Evolutionary conservation across 169 alveolate species (phyloP), one percentile per base, ranked within the genome.

Genomic region (Pseudocohnilembus persalinus): DNA sequence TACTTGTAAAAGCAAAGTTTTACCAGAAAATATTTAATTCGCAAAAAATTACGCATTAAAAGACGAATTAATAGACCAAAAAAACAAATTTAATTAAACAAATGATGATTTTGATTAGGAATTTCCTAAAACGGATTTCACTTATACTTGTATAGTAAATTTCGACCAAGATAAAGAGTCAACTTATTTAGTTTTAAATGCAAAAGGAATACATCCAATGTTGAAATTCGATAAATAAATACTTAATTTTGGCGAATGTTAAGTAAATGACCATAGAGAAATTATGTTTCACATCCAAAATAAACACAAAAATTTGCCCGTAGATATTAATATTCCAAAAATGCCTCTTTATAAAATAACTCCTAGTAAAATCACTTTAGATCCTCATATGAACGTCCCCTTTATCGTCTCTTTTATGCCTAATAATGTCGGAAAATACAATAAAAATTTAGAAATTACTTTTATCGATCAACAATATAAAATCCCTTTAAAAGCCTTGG

Each of bases 221-320:
- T 93, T 29, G 91, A 93, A 74, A 78, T 95, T 20, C 89, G 89
- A 76, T 89, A 90, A 79, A 88, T 91, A 35, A 72, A 86, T 76
- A 81, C 89, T 95, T 49, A 83, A 92, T 49, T 95, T 93, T 82
- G 96, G 97, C 82, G 97, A 95, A 77, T 93, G 96, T 79, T 79
- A 90, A 73, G 88, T 92, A 26, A 93, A 95, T 82, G 95, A 88
- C 32, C 89, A 91, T 64, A 93, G 88, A 83, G 96, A 93, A 81
- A 91, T 90, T 34, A 77, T 79, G 30, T 73, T 95, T n/a, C 90
- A 91, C 25, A 92, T 96, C 28, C 93, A 92, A 78, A 96, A 96
- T 85, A 93, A 91, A 73, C 94, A 96, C 83, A 96, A 94, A 64
- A 94, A 92, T 72, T 82, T 94, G 25, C 95, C 97, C 1, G 83